Evolutionary conservation across 495 filamentous ascomycete genomes (phyloP).

Genomic region (Echria macrotheca): DNA sequence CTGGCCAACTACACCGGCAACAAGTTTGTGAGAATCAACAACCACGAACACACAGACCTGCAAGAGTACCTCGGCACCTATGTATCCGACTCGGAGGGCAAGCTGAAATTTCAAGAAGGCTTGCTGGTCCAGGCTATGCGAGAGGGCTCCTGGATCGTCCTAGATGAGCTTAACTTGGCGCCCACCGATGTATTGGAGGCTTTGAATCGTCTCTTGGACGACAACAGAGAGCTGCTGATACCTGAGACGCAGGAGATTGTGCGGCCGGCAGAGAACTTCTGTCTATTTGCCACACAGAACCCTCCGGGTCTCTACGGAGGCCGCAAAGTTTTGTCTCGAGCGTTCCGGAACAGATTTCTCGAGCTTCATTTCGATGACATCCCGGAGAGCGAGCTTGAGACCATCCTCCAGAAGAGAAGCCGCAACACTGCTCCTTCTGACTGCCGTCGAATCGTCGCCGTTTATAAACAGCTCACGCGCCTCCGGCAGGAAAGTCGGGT

Average conservation of each 20-base stretch:
- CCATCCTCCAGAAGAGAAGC: slow-evolving; percentile 81
- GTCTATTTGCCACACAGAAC: slow-evolving; percentile 99
- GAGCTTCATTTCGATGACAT: slow-evolving; percentile 99
- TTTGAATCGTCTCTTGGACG: slow-evolving; percentile 88
- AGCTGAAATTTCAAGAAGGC: slow-evolving; percentile 86
- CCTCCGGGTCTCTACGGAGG: slow-evolving; percentile 94
- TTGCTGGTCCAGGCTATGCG: slow-evolving; percentile 87
- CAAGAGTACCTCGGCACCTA: slow-evolving; percentile 98
- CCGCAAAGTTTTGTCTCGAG: slow-evolving; percentile 83
- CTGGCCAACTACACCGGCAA: slow-evolving; percentile 93
- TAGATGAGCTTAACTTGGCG: slow-evolving; percentile 94
- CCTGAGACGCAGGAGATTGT: slow-evolving; percentile 95
- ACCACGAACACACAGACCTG: slow-evolving; percentile 96
- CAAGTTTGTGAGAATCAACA: slow-evolving; percentile 97
- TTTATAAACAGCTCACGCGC: slow-evolving; percentile 85
- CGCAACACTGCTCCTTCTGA: slow-evolving; percentile 84
- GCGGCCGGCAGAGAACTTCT: slow-evolving; percentile 87
- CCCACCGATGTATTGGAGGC: slow-evolving; percentile 96
- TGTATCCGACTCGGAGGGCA: slow-evolving; percentile 75
- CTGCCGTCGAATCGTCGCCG: slow-evolving; percentile 82
- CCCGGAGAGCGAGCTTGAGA: slow-evolving; percentile 89
- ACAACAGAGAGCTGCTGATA: slow-evolving; percentile 95
- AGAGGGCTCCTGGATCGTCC: slow-evolving; percentile 94
- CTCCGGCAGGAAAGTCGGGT: slow-evolving; percentile 82
- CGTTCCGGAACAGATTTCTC: slow-evolving; percentile 94